Evolutionary conservation across 345 rosid genomes (phyloP).

Genomic region (Microcos paniculata): DNA sequence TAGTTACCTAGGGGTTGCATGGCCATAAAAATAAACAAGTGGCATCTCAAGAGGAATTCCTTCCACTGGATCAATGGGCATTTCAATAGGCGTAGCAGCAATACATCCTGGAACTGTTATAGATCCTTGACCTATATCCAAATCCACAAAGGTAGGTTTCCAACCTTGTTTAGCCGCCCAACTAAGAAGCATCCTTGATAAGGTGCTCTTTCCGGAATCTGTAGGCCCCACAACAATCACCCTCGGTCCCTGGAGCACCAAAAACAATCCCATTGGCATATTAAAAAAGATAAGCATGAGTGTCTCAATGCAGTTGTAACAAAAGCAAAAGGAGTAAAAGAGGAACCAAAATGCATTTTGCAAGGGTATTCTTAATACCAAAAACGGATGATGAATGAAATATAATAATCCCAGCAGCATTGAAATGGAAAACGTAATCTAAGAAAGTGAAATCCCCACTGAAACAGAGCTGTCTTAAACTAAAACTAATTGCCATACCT

Average conservation of each 20-base stretch:
- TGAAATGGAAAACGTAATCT: neutral
- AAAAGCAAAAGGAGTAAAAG: neutral
- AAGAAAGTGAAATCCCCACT: neutral
- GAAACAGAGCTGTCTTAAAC: neutral
- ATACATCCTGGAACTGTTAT: conserved; percentile 83
- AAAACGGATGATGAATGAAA: neutral
- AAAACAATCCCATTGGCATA: conserved; percentile 13
- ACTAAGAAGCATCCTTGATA: conserved; percentile 90
- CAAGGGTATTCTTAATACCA: conserved; percentile 1
- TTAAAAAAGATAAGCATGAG: neutral
- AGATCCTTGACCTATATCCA: conserved; percentile 94
- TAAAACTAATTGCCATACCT: neutral
- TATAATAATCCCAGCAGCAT: neutral
- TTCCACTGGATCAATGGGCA: conserved; percentile 94
- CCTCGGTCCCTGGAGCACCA: conserved; percentile 68
- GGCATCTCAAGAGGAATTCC: conserved; percentile 92
- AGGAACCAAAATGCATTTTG: neutral
- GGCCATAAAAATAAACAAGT: conserved; percentile 84
- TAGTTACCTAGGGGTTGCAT: conserved; percentile 67
- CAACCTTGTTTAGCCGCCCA: conserved; percentile 96
- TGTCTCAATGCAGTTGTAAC: neutral
- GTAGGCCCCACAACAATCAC: conserved; percentile 87
- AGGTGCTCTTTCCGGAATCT: conserved; percentile 93
- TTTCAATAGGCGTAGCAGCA: conserved; percentile 88
- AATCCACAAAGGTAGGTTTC: conserved; percentile 84